Evolutionary conservation across 306 rosid species (phyloP), one percentile per base, ranked within the genome.

Genomic region (Gleditsia sinensis): DNA sequence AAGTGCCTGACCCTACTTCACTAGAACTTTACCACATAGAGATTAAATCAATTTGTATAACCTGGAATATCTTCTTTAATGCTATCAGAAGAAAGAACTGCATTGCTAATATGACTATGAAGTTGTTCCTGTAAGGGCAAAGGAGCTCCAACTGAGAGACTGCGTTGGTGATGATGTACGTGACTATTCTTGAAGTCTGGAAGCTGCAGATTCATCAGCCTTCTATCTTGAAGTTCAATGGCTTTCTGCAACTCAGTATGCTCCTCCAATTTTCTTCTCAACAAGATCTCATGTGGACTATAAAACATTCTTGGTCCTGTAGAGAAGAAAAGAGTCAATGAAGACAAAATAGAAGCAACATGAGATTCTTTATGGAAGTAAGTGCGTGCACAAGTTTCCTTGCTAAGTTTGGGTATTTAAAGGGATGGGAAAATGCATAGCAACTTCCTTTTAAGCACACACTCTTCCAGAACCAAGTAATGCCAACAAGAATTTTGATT

Each of bases 241-340:
- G 83, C 92, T 76, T 89, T 92, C 65, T 89, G 96, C 84, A 94
- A 79, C 71, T 94, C 98, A 57, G 86, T 93, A 80, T 88, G 96
- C 83, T 91, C 96, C 81, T 88, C 97, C 28, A 88, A 21, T 68
- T 87, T 92, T 69, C 90, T 88, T 74, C 96, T 87, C 81, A 90
- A 58, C 27, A 89, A 62, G 81, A 89, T 78, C 42, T 87, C 96
- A 56, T 88, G 94, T 0, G 97, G 80, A 75, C 67, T 80, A 80
- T 83, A 84, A 24, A 84, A 61, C 93, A 88, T 84, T 78, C 97
- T 84, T 40, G 84, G 75, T 46, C 96, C 98, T 94, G 80, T 46
- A 75, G 28, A 66, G 80, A 49, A 4, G 17, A 67, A 65, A 12
- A 74, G 20, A 65, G 62, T 19, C 21, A 10, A 50, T 40, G 23